phyloP scores from a whole-genome alignment of 768 basidiomycete genomes.

The Rhodotorula taiwanensis region DNA sequence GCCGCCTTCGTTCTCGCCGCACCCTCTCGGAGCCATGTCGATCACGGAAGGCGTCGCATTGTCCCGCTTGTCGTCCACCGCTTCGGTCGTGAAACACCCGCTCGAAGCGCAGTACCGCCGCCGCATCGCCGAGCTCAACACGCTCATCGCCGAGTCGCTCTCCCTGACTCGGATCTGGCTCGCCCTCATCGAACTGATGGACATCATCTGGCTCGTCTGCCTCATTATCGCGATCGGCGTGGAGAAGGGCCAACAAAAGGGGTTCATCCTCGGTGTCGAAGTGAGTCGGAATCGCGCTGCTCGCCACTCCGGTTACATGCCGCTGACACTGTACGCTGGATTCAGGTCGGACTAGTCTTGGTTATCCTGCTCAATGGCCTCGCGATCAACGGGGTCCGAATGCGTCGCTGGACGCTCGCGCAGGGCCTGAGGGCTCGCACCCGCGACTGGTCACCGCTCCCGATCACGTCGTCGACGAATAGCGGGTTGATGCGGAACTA shows the following conservation, averaged over 20 bases:
- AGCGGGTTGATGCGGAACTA: conserved; percentile 26
- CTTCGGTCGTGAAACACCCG: conserved; percentile 7
- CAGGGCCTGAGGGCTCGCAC: conserved; percentile 9
- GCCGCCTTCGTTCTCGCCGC: not conserved
- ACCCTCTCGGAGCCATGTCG: not conserved
- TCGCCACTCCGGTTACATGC: not conserved
- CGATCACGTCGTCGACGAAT: conserved; percentile 28
- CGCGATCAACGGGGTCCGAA: conserved; percentile 26
- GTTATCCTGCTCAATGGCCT: conserved; percentile 28
- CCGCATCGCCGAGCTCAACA: conserved; percentile 22
- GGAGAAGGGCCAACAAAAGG: conserved; percentile 9
- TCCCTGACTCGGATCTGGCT: conserved; percentile 8
- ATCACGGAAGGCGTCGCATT: not conserved
- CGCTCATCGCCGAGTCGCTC: conserved; percentile 1
- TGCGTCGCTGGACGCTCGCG: conserved; percentile 30
- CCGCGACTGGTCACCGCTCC: conserved; percentile 35
- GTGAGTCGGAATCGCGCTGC: not conserved
- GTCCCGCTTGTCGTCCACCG: not conserved
- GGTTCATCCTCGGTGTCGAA: conserved; percentile 32
- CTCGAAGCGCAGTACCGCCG: conserved; percentile 15
- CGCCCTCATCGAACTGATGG: conserved; percentile 16
- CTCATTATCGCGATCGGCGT: conserved; percentile 19
- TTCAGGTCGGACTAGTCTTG: conserved; percentile 23
- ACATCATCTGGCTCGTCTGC: conserved; percentile 14
- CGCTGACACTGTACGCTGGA: not conserved